phyloP scores from a whole-genome alignment of 148 eudicot species.

The Oxyria digyna region DNA sequence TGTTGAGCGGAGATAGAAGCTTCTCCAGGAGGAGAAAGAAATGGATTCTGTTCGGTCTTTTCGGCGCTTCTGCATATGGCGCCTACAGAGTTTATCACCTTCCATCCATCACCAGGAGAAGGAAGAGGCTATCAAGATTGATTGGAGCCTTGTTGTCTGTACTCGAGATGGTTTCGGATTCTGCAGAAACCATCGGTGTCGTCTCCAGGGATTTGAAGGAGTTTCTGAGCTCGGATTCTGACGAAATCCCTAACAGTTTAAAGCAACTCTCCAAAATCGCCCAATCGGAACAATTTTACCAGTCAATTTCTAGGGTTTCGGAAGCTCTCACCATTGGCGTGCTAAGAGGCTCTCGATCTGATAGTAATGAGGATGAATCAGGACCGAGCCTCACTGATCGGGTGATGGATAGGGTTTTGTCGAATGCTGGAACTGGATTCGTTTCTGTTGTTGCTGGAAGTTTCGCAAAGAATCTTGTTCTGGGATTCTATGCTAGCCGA shows the following conservation, averaged over 20 bases:
- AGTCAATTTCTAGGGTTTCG: slow-evolving; percentile 29
- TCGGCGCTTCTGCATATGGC: slow-evolving; percentile 53
- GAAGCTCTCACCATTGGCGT: slow-evolving; percentile 50
- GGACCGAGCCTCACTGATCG: slow-evolving; percentile 33
- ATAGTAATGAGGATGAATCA: slow-evolving; percentile 15
- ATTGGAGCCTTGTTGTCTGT: slow-evolving; percentile 34
- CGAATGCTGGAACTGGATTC: slow-evolving; percentile 60
- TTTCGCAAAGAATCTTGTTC: slow-evolving; percentile 60
- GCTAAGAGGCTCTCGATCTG: slow-evolving; percentile 32
- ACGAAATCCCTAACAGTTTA: slow-evolving; percentile 58
- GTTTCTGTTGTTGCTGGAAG: slow-evolving; percentile 79
- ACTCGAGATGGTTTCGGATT: slow-evolving; percentile 36
- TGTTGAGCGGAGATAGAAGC: background rate
- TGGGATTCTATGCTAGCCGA: slow-evolving; percentile 33
- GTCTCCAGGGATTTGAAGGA: slow-evolving; percentile 52
- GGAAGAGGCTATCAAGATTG: slow-evolving; percentile 27
- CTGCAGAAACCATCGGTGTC: slow-evolving; percentile 49
- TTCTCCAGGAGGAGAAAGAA: slow-evolving; percentile 34
- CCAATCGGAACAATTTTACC: slow-evolving; percentile 42
- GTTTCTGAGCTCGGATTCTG: slow-evolving; percentile 52
- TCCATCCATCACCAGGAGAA: slow-evolving; percentile 42
- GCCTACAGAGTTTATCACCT: slow-evolving; percentile 43
- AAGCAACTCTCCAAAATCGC: slow-evolving; percentile 54
- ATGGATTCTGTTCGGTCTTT: slow-evolving; percentile 46
- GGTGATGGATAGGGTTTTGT: slow-evolving; percentile 57